A percentile compares a stretch with the other conserved stretches of the same genome.
Evolutionary conservation across 2,329 filamentous ascomycete species (phyloP).

Genomic region (Apiospora sp.): DNA sequence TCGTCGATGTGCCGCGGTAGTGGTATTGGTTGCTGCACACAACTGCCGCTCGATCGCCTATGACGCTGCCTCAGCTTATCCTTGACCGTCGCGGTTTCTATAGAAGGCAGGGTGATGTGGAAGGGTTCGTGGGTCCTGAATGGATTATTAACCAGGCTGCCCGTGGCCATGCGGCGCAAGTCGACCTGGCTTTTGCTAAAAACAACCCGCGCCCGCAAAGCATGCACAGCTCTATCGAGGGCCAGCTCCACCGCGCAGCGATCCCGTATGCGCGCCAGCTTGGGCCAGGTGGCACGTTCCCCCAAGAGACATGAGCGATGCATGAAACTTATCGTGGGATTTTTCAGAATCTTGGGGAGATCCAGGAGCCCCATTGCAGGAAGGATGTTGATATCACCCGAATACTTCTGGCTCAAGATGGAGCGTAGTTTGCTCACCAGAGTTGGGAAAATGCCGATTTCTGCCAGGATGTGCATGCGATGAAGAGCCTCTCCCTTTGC

Average conservation of each 20-base stretch:
- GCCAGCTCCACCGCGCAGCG: constrained; percentile 89
- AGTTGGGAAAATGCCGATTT: constrained; percentile 82
- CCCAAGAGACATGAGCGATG: constrained; percentile 77
- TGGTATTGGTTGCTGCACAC: constrained; percentile 47
- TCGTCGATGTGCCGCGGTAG: constrained; percentile 45
- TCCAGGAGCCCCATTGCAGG: constrained; percentile 80
- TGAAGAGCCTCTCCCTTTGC: constrained; percentile 84
- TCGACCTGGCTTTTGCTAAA: constrained; percentile 73
- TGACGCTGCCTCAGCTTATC: constrained; percentile 46
- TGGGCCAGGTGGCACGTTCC: constrained; percentile 91
- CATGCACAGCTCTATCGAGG: constrained; percentile 77
- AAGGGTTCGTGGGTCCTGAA: constrained; percentile 32
- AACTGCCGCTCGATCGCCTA: constrained; percentile 60
- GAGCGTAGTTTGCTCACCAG: constrained; percentile 80
- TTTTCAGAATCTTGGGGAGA: constrained; percentile 79
- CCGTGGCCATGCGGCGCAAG: constrained; percentile 56
- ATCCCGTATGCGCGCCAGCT: constrained; percentile 83
- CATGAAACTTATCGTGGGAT: constrained; percentile 90
- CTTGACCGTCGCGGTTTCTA: constrained; percentile 36
- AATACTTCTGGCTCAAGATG: constrained; percentile 89
- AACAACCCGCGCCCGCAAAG: constrained; percentile 71
- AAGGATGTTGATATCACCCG: constrained; percentile 93
- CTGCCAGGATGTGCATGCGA: constrained; percentile 79
- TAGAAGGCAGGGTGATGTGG: constrained; percentile 31
- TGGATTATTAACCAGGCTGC: constrained; percentile 39